phyloP scores from a whole-genome alignment of 371 early-diverging fungal species.

The Mortierella sp. region DNA sequence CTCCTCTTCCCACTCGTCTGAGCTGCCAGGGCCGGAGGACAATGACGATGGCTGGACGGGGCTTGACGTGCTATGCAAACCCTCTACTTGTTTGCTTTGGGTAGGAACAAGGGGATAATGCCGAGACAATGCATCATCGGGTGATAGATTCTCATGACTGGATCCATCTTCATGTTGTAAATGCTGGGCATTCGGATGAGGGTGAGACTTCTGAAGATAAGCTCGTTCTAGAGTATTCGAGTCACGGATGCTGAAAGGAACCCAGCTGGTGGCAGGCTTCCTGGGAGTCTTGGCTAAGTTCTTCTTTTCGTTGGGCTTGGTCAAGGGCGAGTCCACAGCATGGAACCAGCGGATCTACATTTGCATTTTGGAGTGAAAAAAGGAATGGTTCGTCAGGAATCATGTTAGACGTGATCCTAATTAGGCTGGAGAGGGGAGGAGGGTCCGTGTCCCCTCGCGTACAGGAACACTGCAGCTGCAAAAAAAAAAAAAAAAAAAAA shows the following conservation, averaged over 20 bases:
- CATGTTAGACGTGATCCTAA: too few relatives aligned
- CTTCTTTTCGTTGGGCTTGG: slow-evolving; percentile 45
- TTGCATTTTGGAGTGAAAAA: too few relatives aligned
- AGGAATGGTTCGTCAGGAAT: too few relatives aligned
- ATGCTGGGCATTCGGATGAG: too few relatives aligned
- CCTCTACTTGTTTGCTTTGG: too few relatives aligned
- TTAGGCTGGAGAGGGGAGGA: neutral
- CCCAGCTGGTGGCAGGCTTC: slow-evolving; percentile 61
- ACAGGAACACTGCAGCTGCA: neutral
- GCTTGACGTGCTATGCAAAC: neutral
- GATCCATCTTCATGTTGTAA: too few relatives aligned
- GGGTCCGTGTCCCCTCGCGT: neutral
- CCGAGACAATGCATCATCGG: too few relatives aligned
- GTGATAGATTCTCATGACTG: too few relatives aligned
- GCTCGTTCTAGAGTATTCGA: slow-evolving; percentile 68
- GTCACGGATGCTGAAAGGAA: slow-evolving; percentile 69
- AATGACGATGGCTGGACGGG: neutral
- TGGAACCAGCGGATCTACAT: slow-evolving; percentile 51
- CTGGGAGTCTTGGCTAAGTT: slow-evolving; percentile 30
- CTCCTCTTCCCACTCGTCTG: slow-evolving; percentile 12
- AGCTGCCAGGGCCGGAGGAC: neutral
- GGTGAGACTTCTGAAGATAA: slow-evolving; percentile 32
- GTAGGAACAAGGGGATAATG: too few relatives aligned
- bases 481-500: neutral
- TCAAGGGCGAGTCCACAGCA: slow-evolving; percentile 45